Evolutionary conservation across 1,284 basidiomycete species (phyloP).

Genomic region (Leccinum subrobustum): DNA sequence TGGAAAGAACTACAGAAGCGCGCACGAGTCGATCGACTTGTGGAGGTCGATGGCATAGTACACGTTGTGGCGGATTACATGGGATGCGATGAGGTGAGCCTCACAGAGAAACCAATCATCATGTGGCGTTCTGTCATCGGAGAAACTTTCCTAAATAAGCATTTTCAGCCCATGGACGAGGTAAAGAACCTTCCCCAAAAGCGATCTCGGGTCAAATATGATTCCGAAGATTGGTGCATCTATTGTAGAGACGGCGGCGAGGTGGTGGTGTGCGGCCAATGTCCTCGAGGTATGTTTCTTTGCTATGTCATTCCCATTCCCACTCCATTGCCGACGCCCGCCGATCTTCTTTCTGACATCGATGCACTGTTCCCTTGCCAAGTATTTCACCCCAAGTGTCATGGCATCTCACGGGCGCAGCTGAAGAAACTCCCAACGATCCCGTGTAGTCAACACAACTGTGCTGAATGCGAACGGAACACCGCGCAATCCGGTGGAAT

Average conservation of each 20-base stretch:
- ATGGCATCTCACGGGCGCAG: constrained; percentile 35
- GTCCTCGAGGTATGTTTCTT: constrained; percentile 48
- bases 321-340: constrained; percentile 6
- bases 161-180: constrained; percentile 16
- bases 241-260: constrained; percentile 59
- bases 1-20: constrained; percentile 48
- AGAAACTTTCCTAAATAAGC: constrained; percentile 6
- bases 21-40: constrained; percentile 38
- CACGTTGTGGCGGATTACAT: constrained; percentile 40
- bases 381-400: constrained; percentile 55
- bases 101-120: neutral
- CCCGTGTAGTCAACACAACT: constrained; percentile 51
- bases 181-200: constrained; percentile 24
- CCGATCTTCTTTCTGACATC: neutral
- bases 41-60: constrained; percentile 44
- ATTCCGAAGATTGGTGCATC: constrained; percentile 56
- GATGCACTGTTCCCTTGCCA: neutral
- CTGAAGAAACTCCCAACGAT: constrained; percentile 27
- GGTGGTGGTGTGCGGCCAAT: constrained; percentile 45
- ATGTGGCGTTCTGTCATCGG: neutral
- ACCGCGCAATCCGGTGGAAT: constrained; percentile 48
- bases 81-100: constrained; percentile 32
- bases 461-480: constrained; percentile 41
- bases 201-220: constrained; percentile 36
- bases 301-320: neutral